Percentiles rank a stretch among this genome's conserved stretches.
These are phyloP conservation scores for Pseudogymnoascus sp. DNA, from an alignment of 2,329 filamentous ascomycete genomes.

Conservation along the genomic window DNA sequence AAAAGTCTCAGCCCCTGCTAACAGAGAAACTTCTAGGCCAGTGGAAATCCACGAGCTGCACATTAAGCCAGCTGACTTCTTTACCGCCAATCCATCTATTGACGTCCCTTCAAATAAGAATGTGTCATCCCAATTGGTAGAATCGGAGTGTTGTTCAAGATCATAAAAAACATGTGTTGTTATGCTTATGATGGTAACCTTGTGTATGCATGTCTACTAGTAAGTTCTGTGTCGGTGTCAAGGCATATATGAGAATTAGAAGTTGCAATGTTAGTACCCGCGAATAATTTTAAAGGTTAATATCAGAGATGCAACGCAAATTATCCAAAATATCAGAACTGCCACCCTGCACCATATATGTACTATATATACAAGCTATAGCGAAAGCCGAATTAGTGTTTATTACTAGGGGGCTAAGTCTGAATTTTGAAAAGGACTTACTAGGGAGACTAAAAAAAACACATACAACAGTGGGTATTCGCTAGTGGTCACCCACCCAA, in stretches of 20 bases:
- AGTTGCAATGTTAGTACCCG: background rate
- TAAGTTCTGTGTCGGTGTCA: background rate
- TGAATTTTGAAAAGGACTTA: no score
- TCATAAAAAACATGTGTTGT: background rate
- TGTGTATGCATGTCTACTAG: background rate
- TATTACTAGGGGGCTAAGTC: no score
- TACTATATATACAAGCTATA: no score
- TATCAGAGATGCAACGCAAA: no score
- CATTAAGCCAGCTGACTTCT: constrained; percentile 53
- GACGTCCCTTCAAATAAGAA: constrained; percentile 62
- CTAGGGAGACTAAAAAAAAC: no score
- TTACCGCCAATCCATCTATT: constrained; percentile 49
- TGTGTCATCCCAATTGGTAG: constrained; percentile 16
- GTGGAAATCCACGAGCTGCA: constrained; percentile 76
- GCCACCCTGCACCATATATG: no score
- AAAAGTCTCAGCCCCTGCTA: background rate
- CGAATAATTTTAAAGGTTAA: background rate
- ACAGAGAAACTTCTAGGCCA: constrained; percentile 38
- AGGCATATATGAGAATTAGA: background rate
- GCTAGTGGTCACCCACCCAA: no score
- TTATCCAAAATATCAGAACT: no score
- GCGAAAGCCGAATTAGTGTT: no score
- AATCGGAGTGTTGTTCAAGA: background rate
- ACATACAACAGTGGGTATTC: no score
- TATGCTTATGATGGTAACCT: no score